Evolutionary conservation across 2,329 filamentous ascomycete genomes (phyloP).

Genomic region (Cladorrhinum sp.): DNA sequence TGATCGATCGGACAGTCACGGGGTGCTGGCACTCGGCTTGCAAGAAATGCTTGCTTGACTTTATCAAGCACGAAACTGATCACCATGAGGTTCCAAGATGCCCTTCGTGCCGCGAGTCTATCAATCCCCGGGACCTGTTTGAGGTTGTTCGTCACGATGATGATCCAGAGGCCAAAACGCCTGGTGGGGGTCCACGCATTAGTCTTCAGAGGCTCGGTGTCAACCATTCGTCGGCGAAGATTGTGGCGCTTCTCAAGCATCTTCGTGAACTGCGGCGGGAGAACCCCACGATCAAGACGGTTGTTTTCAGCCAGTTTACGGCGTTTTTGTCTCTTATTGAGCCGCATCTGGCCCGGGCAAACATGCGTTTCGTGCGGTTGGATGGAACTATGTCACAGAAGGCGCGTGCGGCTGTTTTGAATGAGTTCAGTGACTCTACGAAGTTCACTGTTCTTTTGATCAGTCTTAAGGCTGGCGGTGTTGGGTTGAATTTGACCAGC

Average conservation of each 20-base stretch:
- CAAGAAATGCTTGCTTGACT: slow-evolving; percentile 86
- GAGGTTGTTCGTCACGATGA: slow-evolving; percentile 82
- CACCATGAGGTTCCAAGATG: slow-evolving; percentile 75
- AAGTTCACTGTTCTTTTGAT: slow-evolving; percentile 75
- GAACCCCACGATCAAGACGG: slow-evolving; percentile 73
- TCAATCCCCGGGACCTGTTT: slow-evolving; percentile 83
- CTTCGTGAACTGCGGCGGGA: slow-evolving; percentile 66
- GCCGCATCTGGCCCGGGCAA: slow-evolving; percentile 67
- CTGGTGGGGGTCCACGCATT: slow-evolving; percentile 49
- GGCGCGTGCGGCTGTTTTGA: slow-evolving; percentile 71
- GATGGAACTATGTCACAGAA: slow-evolving; percentile 91
- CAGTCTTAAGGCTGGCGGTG: slow-evolving; percentile 83
- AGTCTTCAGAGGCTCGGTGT: slow-evolving; percentile 59
- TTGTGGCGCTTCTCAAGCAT: slow-evolving; percentile 72
- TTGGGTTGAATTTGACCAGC: slow-evolving; percentile 87
- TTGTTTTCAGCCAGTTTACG: slow-evolving; percentile 96
- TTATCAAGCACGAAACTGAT: slow-evolving; percentile 81
- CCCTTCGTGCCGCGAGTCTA: slow-evolving; percentile 82
- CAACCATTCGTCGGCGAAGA: slow-evolving; percentile 79
- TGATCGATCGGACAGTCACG: slow-evolving; percentile 91
- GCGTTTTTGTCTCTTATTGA: slow-evolving; percentile 91
- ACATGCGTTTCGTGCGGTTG: slow-evolving; percentile 79
- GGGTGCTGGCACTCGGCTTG: slow-evolving; percentile 98
- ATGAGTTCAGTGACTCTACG: slow-evolving; percentile 61
- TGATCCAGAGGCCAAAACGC: slow-evolving; percentile 41